Evolutionary conservation across 352 stramenopile genomes (phyloP), one percentile per base, ranked within the genome.

Genomic region (Globisporangium rhizosaccharum): DNA sequence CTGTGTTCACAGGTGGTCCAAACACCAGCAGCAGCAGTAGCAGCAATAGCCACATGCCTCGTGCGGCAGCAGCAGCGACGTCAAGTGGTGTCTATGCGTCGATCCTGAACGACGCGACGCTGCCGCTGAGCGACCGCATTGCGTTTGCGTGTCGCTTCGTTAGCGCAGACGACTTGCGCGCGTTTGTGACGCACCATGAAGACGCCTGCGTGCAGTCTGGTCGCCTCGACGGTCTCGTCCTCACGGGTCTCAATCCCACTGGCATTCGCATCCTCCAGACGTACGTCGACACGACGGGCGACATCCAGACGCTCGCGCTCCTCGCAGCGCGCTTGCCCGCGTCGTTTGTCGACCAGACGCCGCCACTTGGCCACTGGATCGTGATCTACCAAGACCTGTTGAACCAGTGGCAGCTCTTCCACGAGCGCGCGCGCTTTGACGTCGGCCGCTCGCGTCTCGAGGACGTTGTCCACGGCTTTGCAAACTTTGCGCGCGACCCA

Each of bases 381-480:
- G 76, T 94, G 37, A 86, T 79, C 30, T 98, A 98, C 63, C 84
- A 96, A 39, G 73, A 92, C 18, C 65, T 98, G 45, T 74, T 98
- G 2, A 98, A 98, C 62, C 87, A 88, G 30, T 96, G 87, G 78
- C 90, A 97, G 68, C 88, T 98, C 50, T 98, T 96, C 75, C 87
- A 97, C 56, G 85, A 87, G 51, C 79, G 94, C 56, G 89, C 92
- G 18, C 84, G 91, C 18, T 97, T 98, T 62, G 94, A 98, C 71
- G 90, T 98, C 25, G 90, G 87, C 20, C 82, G 92, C 17, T 85
- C 87, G 26, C 90, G 97, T 53, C 70, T 97, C 3, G 71, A 98
- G 18, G 87, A 95, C 53, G 66, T 91, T 8, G 61, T 97, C 8
- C 96, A 94, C 52, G 68, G 72, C 0, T 88, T 94, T 55, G 67